Percentiles rank a stretch among this genome's conserved stretches.
These are phyloP conservation scores for Clausena lansium DNA, from an alignment of 345 rosid species.

Conservation along the genomic window DNA sequence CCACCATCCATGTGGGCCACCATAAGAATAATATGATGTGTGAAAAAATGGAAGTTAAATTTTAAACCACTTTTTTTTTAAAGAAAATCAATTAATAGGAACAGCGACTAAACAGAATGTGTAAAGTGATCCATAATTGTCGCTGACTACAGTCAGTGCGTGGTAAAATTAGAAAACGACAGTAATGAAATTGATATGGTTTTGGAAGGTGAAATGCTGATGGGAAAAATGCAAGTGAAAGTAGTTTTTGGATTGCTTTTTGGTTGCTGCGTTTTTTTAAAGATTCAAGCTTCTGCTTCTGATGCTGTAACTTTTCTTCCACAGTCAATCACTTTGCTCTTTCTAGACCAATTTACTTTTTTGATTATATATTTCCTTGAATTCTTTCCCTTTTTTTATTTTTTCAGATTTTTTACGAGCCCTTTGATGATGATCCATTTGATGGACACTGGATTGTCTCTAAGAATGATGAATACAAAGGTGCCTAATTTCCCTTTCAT, in stretches of 20 bases:
- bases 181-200: background rate
- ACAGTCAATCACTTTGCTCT: background rate
- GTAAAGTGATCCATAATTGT: constrained; percentile 2
- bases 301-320: background rate
- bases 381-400: background rate
- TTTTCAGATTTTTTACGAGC: constrained; percentile 30
- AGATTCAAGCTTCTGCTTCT: constrained; percentile 20
- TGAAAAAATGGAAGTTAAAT: background rate
- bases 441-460: constrained; percentile 36
- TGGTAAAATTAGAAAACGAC: background rate
- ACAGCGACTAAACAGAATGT: background rate
- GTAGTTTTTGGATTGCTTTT: constrained; percentile 7
- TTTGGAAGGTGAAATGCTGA: background rate
- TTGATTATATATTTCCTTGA: no score
- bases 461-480: constrained; percentile 28
- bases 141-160: background rate
- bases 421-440: constrained; percentile 31
- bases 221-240: background rate
- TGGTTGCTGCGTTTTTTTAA: constrained; percentile 1
- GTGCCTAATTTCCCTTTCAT: constrained; percentile 1
- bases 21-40: background rate
- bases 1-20: background rate
- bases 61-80: background rate
- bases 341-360: no score
- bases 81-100: background rate